Evolutionary conservation across 768 basidiomycete species (phyloP), one percentile per base, ranked within the genome.

Genomic region (Russula compacta): DNA sequence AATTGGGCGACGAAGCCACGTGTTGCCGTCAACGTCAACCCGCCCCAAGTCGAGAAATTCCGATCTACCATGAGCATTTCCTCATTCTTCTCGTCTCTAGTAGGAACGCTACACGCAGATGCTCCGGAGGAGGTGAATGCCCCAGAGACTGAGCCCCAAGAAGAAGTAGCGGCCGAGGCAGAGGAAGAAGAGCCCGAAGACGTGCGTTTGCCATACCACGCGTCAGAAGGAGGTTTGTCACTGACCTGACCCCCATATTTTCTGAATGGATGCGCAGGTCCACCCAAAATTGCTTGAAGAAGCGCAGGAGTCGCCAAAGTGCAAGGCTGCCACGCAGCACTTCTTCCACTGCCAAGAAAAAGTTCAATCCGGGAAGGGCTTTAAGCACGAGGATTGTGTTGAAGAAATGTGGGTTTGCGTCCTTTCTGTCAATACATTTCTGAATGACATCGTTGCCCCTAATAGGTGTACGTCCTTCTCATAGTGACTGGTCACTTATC

Each of bases 331-430:
- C 58, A 77, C 85, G 42, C 83, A 87, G 69, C 94, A 95, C 76
- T 95, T 95, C 73, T 81, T 87, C 61, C 89, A 94, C 70, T 95
- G 94, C 73, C 82, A 89, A 71, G 89, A 94, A 73, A 94, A 92
- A 76, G 85, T 97, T 50, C 74, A 83, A 61, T 79, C 77, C 35
- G 94, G 93, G 32, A 70, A 93, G 69, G 93, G 92, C 42, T 92
- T 81, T 82, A 86, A 90, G 71, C 84, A 84, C 64, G 94, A 95
- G 78, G 92, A 95, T 71, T 95, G 92, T 70, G 87, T 94, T 40
- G 90, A 93, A 75, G 92, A 92, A 79, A 72, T 92, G 88, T 89
- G 67, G 72, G 86, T 81, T 57, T 40, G 6, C n/a, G 24, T 29
- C 33, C 63, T 46, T 51, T 39, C 4, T 48, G 19, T 29, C 10